These are phyloP conservation scores for Suillus plorans DNA, from an alignment of 768 basidiomycete species.

Conservation along the genomic window DNA sequence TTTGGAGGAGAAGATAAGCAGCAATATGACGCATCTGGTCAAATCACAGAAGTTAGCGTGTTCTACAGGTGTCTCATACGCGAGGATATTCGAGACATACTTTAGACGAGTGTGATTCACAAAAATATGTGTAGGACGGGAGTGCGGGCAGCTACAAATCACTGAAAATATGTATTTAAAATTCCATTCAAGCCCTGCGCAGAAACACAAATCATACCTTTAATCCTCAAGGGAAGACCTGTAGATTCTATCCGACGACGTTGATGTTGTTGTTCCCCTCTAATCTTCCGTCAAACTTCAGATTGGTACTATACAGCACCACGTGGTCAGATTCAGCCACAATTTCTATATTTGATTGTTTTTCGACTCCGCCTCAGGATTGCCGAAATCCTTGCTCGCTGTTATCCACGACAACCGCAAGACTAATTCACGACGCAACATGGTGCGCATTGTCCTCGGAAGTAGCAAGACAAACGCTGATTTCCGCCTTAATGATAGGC, in stretches of 20 bases:
- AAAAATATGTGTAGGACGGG: conserved; percentile 24
- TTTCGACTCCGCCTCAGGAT: conserved; percentile 24
- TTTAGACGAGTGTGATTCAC: conserved; percentile 36
- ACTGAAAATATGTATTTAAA: conserved; percentile 39
- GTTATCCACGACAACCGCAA: conserved; percentile 26
- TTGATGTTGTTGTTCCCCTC: conserved; percentile 27
- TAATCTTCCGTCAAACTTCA: conserved; percentile 10
- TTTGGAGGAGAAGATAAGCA: conserved; percentile 95
- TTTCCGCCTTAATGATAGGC: conserved; percentile 48
- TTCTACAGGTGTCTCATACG: not conserved
- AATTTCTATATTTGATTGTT: conserved; percentile 28
- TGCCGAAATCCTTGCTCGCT: conserved; percentile 13
- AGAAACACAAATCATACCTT: conserved; percentile 38
- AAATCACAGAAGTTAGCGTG: conserved; percentile 2
- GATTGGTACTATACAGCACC: conserved; percentile 61
- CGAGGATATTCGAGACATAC: conserved; percentile 30
- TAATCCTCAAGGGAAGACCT: conserved; percentile 94
- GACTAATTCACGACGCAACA: conserved; percentile 29
- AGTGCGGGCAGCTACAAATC: conserved; percentile 90
- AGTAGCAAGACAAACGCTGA: not conserved
- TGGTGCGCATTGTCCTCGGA: conserved; percentile 25
- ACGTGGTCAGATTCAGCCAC: conserved; percentile 46
- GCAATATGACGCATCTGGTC: conserved; percentile 87
- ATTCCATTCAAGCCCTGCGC: not conserved
- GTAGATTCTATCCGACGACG: conserved; percentile 84